phyloP scores from a whole-genome alignment of 73 alveolate genomes.

The Uronychia setigera region DNA sequence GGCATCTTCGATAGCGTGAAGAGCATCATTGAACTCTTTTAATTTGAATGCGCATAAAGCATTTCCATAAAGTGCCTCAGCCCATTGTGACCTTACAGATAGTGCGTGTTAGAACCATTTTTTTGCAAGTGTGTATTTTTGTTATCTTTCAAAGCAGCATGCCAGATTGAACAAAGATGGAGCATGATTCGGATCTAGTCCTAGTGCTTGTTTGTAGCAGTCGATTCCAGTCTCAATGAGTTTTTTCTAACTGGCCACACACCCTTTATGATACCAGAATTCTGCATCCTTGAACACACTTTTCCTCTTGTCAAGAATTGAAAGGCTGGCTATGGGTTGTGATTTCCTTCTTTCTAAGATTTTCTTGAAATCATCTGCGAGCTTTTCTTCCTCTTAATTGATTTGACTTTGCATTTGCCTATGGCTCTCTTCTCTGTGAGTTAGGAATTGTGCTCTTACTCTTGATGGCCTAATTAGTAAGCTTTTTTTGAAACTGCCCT shows the following conservation, averaged over 20 bases:
- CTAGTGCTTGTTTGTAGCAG: slow-evolving; percentile 19
- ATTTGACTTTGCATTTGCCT: not conserved
- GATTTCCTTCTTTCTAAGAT: not conserved
- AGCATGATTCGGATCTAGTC: not conserved
- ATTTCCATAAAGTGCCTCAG: slow-evolving; percentile 54
- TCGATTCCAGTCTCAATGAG: not conserved
- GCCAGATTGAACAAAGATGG: slow-evolving; percentile 60
- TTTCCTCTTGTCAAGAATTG: not conserved
- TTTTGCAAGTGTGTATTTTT: slow-evolving; percentile 16
- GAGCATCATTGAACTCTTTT: slow-evolving; percentile 20
- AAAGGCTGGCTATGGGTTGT: not conserved
- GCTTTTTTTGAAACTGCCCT: too few relatives aligned
- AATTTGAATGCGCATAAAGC: slow-evolving; percentile 45
- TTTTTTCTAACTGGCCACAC: slow-evolving; percentile 20
- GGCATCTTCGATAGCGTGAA: slow-evolving; percentile 21
- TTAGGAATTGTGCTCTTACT: not conserved
- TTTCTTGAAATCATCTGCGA: not conserved
- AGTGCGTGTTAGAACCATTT: slow-evolving; percentile 49
- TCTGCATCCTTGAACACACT: slow-evolving; percentile 29
- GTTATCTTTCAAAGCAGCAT: slow-evolving; percentile 54
- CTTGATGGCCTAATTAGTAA: not conserved
- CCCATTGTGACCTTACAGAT: slow-evolving; percentile 18
- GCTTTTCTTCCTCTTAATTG: not conserved
- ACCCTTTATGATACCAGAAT: slow-evolving; percentile 57
- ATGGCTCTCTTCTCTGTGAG: not conserved